Evolutionary conservation across 192 early-diverging fungal genomes (phyloP), one percentile per base, ranked within the genome.

Genomic region (Martensiomyces pterosporus): DNA sequence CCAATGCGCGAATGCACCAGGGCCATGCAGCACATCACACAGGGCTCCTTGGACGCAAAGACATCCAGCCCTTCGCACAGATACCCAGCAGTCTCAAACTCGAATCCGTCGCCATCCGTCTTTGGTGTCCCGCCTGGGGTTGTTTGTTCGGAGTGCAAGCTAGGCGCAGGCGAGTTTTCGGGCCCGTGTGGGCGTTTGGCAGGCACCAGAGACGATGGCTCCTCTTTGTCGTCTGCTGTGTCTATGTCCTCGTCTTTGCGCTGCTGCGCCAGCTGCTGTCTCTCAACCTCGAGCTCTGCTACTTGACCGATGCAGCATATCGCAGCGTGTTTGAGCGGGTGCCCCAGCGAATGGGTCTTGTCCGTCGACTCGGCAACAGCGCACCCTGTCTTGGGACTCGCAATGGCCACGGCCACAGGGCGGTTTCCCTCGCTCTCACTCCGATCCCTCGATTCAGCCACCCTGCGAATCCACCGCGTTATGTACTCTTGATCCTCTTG

Each of bases 1-100:
- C 82, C 79, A 34, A 97, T 80, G 5, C 93, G 81, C 14, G 93
- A 97, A 64, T 97, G 93, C n/a, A 97, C 82, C 24, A 97, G 57
- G 1, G 86, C 91, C 93, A 97, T 97, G 0, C 85, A 74, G 29
- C 93, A 97, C 93, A 94, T 97, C 15, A 80, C 79, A 41, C 93
- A 97, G 4, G 93, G 93, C 49, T 97, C 91, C 32, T 82, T 78
- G 10, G 80, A 77, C 29, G 90, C 43, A 67, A 87, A 97, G 21
- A 91, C 58, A 52, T 97, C 91, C 19, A 88, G 71, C 3, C 82
- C 89, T 9, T 80, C 91, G 51, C 90, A 93, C 17, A 94, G 60
- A 55, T 97, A 94, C 4, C 72, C 76, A 24, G 55, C 62, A 24
- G 40, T 26, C 9, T 46, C 43, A 24, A n/a, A n/a, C n/a, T n/a